phyloP scores from a whole-genome alignment of 768 basidiomycete species.

The Leccinum truebloodii region DNA sequence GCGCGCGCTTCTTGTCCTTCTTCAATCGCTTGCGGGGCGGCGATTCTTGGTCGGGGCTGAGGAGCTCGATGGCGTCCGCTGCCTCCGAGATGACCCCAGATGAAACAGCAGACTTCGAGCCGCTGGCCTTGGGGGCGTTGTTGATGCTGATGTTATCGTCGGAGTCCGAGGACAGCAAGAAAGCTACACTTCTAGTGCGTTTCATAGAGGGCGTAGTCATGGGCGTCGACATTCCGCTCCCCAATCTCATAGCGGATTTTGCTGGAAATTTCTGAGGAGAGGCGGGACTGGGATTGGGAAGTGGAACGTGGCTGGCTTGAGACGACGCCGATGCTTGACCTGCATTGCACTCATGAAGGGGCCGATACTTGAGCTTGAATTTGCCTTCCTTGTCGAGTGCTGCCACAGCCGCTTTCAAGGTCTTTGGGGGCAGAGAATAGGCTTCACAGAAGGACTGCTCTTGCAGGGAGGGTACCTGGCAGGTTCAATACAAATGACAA shows the following conservation, averaged over 20 bases:
- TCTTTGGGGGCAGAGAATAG: slow-evolving; percentile 14
- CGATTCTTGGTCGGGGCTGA: too few species aligned
- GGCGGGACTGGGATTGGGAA: background rate
- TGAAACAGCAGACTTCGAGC: too few species aligned
- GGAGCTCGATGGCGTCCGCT: too few species aligned
- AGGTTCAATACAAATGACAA: background rate
- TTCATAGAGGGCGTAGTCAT: slow-evolving; percentile 33
- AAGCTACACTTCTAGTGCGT: slow-evolving; percentile 17
- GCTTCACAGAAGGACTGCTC: slow-evolving; percentile 20
- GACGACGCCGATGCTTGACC: background rate
- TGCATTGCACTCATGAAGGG: too few species aligned
- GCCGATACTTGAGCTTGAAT: too few species aligned
- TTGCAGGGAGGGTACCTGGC: slow-evolving; percentile 11
- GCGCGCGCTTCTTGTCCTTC: too few species aligned
- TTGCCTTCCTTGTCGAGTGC: slow-evolving; percentile 17
- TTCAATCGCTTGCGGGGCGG: too few species aligned
- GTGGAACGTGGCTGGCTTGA: background rate
- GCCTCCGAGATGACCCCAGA: too few species aligned
- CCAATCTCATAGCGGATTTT: slow-evolving; percentile 20
- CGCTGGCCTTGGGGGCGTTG: too few species aligned
- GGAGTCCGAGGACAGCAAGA: slow-evolving; percentile 18
- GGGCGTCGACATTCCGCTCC: background rate
- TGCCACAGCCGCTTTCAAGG: slow-evolving; percentile 22
- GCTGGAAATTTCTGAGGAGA: slow-evolving; percentile 20
- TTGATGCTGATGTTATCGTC: slow-evolving; percentile 16